Evolutionary conservation across 2,329 filamentous ascomycete species (phyloP).

Genomic region (Talaromyces islandicus): DNA sequence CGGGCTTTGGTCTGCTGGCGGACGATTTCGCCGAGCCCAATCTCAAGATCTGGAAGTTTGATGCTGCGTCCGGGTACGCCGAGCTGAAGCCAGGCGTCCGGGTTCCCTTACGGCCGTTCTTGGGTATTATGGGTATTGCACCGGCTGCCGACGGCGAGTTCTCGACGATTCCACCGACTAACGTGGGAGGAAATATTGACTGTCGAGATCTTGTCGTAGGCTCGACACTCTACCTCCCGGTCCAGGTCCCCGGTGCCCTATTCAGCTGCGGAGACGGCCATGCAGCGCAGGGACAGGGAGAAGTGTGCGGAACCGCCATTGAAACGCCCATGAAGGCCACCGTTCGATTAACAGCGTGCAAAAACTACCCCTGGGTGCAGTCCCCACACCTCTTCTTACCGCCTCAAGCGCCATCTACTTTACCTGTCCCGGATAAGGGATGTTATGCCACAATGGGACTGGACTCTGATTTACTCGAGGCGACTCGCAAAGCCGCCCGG

Average conservation of each 20-base stretch:
- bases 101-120: conserved; percentile 47
- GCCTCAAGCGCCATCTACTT: conserved; percentile 18
- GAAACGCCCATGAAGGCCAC: conserved; percentile 49
- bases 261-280: conserved; percentile 53
- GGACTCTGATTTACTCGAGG: conserved; percentile 43
- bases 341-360: conserved; percentile 44
- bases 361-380: conserved; percentile 41
- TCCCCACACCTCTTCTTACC: conserved; percentile 45
- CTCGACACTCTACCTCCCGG: conserved; percentile 44
- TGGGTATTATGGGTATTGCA: conserved; percentile 49
- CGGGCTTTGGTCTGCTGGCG: conserved; percentile 45
- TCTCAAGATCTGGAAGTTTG: conserved; percentile 47
- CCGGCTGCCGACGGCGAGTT: conserved; percentile 41
- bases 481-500: conserved; percentile 43
- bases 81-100: conserved; percentile 45
- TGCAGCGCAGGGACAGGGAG: conserved; percentile 50
- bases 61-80: conserved; percentile 32
- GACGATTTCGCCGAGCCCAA: conserved; percentile 42
- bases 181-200: conserved; percentile 52
- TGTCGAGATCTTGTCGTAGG: conserved; percentile 46
- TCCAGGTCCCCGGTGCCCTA: conserved; percentile 45
- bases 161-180: conserved; percentile 46
- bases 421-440: conserved; percentile 26
- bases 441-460: conserved; percentile 46
- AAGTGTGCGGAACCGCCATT: conserved; percentile 52